A percentile compares a stretch with the other conserved stretches of the same genome.
Evolutionary conservation across 2,329 filamentous ascomycete genomes (phyloP).

Genomic region (Trichoderma breve): DNA sequence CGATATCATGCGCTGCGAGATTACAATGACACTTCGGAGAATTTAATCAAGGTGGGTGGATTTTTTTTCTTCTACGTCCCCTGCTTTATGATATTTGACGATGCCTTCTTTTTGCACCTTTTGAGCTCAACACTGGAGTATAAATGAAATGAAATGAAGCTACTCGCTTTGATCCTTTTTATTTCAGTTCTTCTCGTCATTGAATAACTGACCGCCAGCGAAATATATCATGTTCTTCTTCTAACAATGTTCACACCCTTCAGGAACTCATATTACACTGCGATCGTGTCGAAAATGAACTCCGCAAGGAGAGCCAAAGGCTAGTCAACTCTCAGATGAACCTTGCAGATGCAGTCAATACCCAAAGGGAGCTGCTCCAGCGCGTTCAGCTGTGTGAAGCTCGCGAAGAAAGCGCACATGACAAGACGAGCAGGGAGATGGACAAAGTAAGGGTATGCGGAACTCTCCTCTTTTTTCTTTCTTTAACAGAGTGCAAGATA

Average conservation of each 20-base stretch:
- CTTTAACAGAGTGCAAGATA: not conserved
- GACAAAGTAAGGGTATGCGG: slow-evolving; percentile 46
- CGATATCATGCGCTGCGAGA: slow-evolving; percentile 46
- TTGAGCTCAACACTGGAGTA: not conserved
- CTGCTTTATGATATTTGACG: not conserved
- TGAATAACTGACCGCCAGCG: not conserved
- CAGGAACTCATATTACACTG: slow-evolving; percentile 35
- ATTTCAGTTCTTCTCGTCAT: not conserved
- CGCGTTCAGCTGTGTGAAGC: slow-evolving; percentile 42
- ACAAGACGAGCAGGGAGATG: slow-evolving; percentile 34
- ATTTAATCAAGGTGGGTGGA: slow-evolving; percentile 47
- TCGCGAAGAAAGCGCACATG: slow-evolving; percentile 30
- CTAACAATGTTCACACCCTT: not conserved
- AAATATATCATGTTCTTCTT: not conserved
- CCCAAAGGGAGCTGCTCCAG: slow-evolving; percentile 51
- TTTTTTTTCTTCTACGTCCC: not conserved
- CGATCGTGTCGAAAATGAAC: slow-evolving; percentile 43
- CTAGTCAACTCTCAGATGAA: slow-evolving; percentile 49
- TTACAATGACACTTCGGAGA: slow-evolving; percentile 42
- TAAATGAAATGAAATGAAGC: not conserved
- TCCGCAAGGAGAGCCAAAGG: slow-evolving; percentile 44
- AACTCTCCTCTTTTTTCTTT: not conserved
- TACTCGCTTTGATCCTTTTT: not conserved
- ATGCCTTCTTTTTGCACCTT: not conserved
- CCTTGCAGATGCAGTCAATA: slow-evolving; percentile 47